These are phyloP conservation scores for Beauveria asiatica DNA, from an alignment of 2,329 filamentous ascomycete genomes.

Conservation along the genomic window DNA sequence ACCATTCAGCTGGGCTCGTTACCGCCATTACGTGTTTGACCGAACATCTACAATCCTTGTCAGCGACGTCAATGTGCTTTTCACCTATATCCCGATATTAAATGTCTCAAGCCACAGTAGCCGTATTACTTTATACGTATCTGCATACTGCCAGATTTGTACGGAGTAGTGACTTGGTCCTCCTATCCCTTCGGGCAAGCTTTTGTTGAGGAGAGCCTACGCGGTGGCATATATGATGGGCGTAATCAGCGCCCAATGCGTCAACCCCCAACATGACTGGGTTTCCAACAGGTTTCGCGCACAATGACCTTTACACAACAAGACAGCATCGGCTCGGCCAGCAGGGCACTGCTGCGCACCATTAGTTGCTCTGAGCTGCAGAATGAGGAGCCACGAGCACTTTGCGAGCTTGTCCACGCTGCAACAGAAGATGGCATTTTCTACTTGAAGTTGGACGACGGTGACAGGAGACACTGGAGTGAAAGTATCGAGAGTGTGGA, in stretches of 20 bases:
- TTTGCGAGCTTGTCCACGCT: not conserved
- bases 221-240: not conserved
- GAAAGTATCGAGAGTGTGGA: not conserved
- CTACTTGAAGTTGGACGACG: not conserved
- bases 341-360: not conserved
- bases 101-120: too few species aligned
- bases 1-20: not conserved
- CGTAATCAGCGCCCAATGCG: too few species aligned
- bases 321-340: not conserved
- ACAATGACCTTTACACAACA: not conserved
- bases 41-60: not conserved
- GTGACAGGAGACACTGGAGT: not conserved
- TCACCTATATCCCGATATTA: too few species aligned
- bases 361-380: not conserved
- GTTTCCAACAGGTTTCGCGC: too few species aligned
- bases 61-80: not conserved
- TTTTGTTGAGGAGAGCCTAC: not conserved
- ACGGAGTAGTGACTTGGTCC: not conserved
- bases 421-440: not conserved
- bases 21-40: not conserved
- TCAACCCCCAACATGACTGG: not conserved
- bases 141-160: not conserved
- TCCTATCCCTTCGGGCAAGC: not conserved
- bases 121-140: too few species aligned
- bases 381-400: not conserved